Evolutionary conservation across 805 yeast genomes (phyloP).

Genomic region (Candida endomychidarum): DNA sequence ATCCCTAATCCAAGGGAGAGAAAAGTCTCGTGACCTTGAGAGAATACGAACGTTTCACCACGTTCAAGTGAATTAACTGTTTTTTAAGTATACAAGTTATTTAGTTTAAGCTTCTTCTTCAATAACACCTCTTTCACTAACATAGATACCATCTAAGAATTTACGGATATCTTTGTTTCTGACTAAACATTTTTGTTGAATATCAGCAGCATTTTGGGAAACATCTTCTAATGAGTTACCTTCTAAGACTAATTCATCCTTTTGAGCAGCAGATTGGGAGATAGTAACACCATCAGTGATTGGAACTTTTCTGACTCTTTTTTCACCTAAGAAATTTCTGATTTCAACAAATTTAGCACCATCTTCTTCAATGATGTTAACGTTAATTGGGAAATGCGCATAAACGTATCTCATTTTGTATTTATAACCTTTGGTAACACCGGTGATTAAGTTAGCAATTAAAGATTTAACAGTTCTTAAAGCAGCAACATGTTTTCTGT

Average conservation of each 20-base stretch:
- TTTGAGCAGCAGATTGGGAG: constrained; percentile 77
- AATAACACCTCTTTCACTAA: constrained; percentile 90
- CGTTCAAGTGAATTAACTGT: constrained; percentile 26
- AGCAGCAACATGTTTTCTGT: constrained; percentile 99
- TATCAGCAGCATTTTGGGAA: constrained; percentile 97
- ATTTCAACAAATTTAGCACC: constrained; percentile 80
- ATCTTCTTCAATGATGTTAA: constrained; percentile 81
- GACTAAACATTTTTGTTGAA: constrained; percentile 97
- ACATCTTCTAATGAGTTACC: constrained; percentile 98
- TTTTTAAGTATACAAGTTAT: constrained; percentile 21
- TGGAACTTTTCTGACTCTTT: constrained; percentile 87
- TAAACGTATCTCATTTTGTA: constrained; percentile 99
- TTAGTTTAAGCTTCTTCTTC: constrained; percentile 53
- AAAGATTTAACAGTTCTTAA: constrained; percentile 97
- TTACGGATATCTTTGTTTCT: constrained; percentile 99
- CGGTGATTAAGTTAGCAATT: constrained; percentile 90
- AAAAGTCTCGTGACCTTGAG: background rate
- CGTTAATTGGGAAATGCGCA: constrained; percentile 99
- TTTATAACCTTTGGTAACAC: constrained; percentile 99
- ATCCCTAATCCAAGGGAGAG: background rate
- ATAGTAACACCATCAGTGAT: constrained; percentile 87
- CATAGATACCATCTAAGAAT: constrained; percentile 99
- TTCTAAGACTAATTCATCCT: constrained; percentile 89
- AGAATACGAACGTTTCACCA: constrained; percentile 4
- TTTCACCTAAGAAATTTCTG: constrained; percentile 99